Percentiles rank a stretch among this genome's conserved stretches.
Evolutionary conservation across 257 asterid genomes (phyloP).

Genomic region (Gentiana straminea): DNA sequence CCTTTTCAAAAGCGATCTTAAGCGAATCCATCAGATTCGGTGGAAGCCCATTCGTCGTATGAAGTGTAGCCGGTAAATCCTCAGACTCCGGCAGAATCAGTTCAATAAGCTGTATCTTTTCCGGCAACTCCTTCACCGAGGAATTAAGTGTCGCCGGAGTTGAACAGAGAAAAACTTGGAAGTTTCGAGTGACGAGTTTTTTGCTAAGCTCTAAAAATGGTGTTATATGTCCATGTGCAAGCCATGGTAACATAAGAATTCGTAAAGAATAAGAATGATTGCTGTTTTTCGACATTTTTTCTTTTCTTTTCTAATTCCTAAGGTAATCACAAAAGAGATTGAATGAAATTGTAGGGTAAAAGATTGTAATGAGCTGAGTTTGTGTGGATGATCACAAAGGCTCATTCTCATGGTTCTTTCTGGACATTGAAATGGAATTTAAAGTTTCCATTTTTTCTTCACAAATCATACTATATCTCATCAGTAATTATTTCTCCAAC

Average conservation of each 20-base stretch:
- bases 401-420: too few relatives aligned
- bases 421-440: too few relatives aligned
- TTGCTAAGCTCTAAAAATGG: slow-evolving; percentile 13
- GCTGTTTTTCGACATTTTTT: too few relatives aligned
- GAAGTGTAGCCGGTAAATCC: slow-evolving; percentile 10
- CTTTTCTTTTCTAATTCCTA: too few relatives aligned
- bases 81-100: slow-evolving; percentile 8
- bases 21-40: slow-evolving; percentile 14
- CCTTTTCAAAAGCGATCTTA: slow-evolving; percentile 12
- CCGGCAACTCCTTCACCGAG: background rate
- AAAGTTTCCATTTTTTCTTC: too few relatives aligned
- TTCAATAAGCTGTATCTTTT: background rate
- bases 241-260: slow-evolving; percentile 17
- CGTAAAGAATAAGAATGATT: too few relatives aligned
- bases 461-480: too few relatives aligned
- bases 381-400: too few relatives aligned
- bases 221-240: slow-evolving; percentile 15
- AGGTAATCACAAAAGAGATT: too few relatives aligned
- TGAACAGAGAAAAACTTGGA: slow-evolving; percentile 12
- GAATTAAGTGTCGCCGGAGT: slow-evolving; percentile 8
- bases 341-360: too few relatives aligned
- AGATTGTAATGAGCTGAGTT: too few relatives aligned
- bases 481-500: too few relatives aligned
- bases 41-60: slow-evolving; percentile 13
- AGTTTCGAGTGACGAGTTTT: slow-evolving; percentile 3